Evolutionary conservation across 371 early-diverging fungal species (phyloP).

Genomic region (Rhizopus stolonifer): DNA sequence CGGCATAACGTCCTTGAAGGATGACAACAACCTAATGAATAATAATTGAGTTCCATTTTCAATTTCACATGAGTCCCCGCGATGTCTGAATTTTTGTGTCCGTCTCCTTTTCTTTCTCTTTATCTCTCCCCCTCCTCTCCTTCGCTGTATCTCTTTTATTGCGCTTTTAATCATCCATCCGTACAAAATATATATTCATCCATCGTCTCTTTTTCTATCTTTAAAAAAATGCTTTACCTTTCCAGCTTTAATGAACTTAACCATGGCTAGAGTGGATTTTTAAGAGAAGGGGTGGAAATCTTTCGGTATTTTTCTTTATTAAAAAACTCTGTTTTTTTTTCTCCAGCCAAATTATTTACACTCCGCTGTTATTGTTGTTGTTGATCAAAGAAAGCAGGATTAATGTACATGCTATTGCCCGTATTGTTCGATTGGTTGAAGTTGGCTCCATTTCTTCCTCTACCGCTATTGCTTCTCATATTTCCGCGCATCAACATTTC

Average conservation of each 20-base stretch:
- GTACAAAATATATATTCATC: neutral
- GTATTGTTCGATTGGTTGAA: slow-evolving; percentile 20
- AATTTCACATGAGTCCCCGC: neutral
- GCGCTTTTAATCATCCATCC: slow-evolving; percentile 1
- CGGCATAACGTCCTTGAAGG: slow-evolving; percentile 96
- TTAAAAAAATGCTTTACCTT: slow-evolving; percentile 39
- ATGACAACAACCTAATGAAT: slow-evolving; percentile 86
- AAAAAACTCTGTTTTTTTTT: neutral
- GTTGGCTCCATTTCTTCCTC: slow-evolving; percentile 14
- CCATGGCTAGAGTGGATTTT: slow-evolving; percentile 50
- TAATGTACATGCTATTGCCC: slow-evolving; percentile 44
- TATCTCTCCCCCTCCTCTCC: neutral
- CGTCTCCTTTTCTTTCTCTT: neutral
- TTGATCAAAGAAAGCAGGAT: slow-evolving; percentile 54
- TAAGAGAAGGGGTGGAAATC: slow-evolving; percentile 32
- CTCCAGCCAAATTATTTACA: slow-evolving; percentile 1
- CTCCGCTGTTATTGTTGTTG: slow-evolving; percentile 20
- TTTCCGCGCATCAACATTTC: slow-evolving; percentile 36
- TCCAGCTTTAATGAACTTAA: slow-evolving; percentile 78
- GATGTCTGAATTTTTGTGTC: too few species aligned
- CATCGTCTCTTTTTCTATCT: neutral
- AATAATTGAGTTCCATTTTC: neutral
- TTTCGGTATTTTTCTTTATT: neutral
- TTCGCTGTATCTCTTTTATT: neutral
- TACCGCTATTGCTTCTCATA: slow-evolving; percentile 22